These are phyloP conservation scores for Pezicula rhizophila DNA, from an alignment of 2,329 filamentous ascomycete genomes.

Conservation along the genomic window DNA sequence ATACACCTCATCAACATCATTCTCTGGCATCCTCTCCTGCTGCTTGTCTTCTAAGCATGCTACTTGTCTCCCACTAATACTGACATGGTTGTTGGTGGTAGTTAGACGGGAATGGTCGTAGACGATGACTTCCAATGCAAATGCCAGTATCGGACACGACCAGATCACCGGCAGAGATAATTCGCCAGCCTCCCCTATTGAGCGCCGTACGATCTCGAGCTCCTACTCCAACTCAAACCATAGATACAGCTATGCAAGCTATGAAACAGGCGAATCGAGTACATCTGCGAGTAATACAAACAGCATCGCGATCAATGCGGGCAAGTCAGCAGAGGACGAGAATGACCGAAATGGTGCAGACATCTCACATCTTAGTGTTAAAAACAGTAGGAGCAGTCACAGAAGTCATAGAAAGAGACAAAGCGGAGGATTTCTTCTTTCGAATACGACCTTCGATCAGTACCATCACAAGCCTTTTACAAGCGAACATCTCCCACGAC, in stretches of 20 bases:
- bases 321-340: neutral
- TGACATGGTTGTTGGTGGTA: slow-evolving; percentile 7
- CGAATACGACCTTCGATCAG: slow-evolving; percentile 17
- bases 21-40: no score
- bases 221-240: slow-evolving; percentile 14
- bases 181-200: slow-evolving; percentile 14
- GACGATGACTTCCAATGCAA: slow-evolving; percentile 19
- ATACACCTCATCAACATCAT: no score
- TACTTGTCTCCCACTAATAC: no score
- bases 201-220: slow-evolving; percentile 16
- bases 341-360: neutral
- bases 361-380: slow-evolving; percentile 2
- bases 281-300: slow-evolving; percentile 26
- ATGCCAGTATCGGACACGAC: slow-evolving; percentile 2
- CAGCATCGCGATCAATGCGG: slow-evolving; percentile 9
- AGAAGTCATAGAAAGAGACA: slow-evolving; percentile 22
- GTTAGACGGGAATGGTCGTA: slow-evolving; percentile 8
- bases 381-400: slow-evolving; percentile 18
- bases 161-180: slow-evolving; percentile 14
- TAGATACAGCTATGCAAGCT: slow-evolving; percentile 31
- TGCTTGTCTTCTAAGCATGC: no score
- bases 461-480: slow-evolving; percentile 2
- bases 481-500: slow-evolving; percentile 8
- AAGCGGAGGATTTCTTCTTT: slow-evolving; percentile 26
- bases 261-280: slow-evolving; percentile 42